Base-by-base conservation (phyloP, 2,329 filamentous ascomycete genomes). In the Fusarium continuum region DNA sequence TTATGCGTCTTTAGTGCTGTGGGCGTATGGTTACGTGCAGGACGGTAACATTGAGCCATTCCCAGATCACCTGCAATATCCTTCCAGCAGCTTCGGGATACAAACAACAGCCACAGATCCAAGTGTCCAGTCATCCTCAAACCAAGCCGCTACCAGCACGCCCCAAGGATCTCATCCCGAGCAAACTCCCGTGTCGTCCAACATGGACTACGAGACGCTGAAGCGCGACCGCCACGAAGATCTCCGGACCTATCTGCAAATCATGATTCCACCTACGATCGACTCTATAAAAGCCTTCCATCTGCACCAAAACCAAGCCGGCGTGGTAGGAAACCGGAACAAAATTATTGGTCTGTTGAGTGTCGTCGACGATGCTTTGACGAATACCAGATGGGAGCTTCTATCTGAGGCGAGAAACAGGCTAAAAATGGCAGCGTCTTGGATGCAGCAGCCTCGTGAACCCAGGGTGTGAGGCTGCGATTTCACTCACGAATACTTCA, bases 231-330 rank as follows among this genome's bases (percentile, higher is more conserved):
- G 69, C 2, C 65, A 71, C 4, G 69, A 71, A 25, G 69, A 71
- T 39, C 67, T 71, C 8, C 61, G 67, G 20, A 69, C 69, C 8
- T 71, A 71, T 23, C 55, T 71, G 1, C 69, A 71, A 28, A 70
- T 71, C 34, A 71, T 71, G 69, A 70, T 71, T 2, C 69, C 69
- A 7, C 67, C 69, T 4, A 70, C 69, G 0, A 71, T 71, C 11
- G 68, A 70, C 32, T 71, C 69, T 4, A 71, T 67, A 41, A 71
- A 71, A 19, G 69, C 67, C 10, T 71, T 71, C 10, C 69, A 71
- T 19, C 36, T 71, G 13, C 69, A 71, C 11, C 69, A 71, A 20
- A 71, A 71, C n/a, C 69, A 71, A 35, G 69, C 64, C 3, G 69
- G 69, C 2, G 69, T 71, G 2, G 69, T 71, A 0, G 69, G 69